Evolutionary conservation across 176 grass and related monocot genomes (phyloP).

Genomic region (Typha latifolia): DNA sequence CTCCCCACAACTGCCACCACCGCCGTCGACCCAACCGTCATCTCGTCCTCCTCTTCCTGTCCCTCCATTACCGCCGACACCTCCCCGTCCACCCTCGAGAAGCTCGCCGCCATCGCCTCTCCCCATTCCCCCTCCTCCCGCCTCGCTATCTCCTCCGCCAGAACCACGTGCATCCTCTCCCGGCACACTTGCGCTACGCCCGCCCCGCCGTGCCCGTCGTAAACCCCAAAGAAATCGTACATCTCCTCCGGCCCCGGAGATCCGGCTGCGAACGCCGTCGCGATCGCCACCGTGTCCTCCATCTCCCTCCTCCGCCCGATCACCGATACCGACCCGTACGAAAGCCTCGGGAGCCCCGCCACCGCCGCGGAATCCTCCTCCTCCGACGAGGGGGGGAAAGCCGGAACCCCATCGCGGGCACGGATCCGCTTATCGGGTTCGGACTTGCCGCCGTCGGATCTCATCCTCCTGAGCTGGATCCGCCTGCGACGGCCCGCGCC

Average conservation of each 20-base stretch:
- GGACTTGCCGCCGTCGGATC: neutral
- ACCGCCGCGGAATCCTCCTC: neutral
- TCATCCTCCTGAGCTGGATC: no score
- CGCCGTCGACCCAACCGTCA: constrained; percentile 30
- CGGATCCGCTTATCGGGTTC: neutral
- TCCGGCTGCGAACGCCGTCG: neutral
- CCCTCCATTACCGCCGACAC: neutral
- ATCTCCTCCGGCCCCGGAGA: neutral
- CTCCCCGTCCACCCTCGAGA: constrained; percentile 18
- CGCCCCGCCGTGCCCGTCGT: constrained; percentile 27
- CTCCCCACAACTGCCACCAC: constrained; percentile 26
- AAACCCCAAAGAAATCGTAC: constrained; percentile 35
- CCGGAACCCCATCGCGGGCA: neutral
- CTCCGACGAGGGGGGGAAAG: neutral
- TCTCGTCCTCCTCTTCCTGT: neutral
- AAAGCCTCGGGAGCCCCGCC: neutral
- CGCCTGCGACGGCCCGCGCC: no score
- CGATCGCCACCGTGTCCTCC: constrained; percentile 35
- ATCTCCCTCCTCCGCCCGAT: constrained; percentile 45
- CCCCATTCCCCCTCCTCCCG: constrained; percentile 5
- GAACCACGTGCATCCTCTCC: constrained; percentile 21
- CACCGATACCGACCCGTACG: constrained; percentile 23
- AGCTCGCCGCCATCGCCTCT: constrained; percentile 16
- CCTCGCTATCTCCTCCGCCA: constrained; percentile 17
- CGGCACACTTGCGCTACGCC: constrained; percentile 11